Evolutionary conservation across 257 asterid species (phyloP).

Genomic region (Capsicum rhomboideum): DNA sequence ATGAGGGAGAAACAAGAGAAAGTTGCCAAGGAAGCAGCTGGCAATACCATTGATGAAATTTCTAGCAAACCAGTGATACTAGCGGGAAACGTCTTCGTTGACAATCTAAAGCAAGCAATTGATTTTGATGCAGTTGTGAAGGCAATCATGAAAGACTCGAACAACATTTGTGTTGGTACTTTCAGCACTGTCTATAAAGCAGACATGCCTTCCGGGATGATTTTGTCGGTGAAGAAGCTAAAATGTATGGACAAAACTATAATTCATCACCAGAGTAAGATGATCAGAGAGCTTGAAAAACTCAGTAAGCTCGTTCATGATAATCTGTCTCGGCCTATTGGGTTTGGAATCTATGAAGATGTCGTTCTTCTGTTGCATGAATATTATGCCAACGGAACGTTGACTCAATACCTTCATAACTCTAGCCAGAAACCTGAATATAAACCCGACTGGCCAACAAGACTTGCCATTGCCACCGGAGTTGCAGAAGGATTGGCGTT

Average conservation of each 20-base stretch:
- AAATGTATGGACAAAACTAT: constrained; percentile 72
- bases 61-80: constrained; percentile 49
- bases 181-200: constrained; percentile 85
- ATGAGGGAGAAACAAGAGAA: constrained; percentile 89
- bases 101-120: constrained; percentile 76
- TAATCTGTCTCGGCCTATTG: constrained; percentile 74
- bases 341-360: constrained; percentile 79
- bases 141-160: constrained; percentile 70
- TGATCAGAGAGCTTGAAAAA: constrained; percentile 90
- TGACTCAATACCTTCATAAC: constrained; percentile 70
- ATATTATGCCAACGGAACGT: constrained; percentile 51
- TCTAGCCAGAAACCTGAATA: constrained; percentile 30
- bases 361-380: constrained; percentile 62
- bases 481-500: constrained; percentile 92
- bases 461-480: constrained; percentile 82
- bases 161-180: constrained; percentile 61
- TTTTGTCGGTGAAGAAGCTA: constrained; percentile 61
- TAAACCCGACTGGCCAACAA: constrained; percentile 79
- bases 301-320: constrained; percentile 75
- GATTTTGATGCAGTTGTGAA: constrained; percentile 78
- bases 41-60: constrained; percentile 24
- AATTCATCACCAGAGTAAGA: constrained; percentile 62
- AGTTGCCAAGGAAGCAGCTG: constrained; percentile 38
- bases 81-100: constrained; percentile 77
- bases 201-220: constrained; percentile 95